A percentile compares a stretch with the other conserved stretches of the same genome.
Conservation (phyloP, 78 protist genomes). For the Dictyostelium firmibasis region DNA sequence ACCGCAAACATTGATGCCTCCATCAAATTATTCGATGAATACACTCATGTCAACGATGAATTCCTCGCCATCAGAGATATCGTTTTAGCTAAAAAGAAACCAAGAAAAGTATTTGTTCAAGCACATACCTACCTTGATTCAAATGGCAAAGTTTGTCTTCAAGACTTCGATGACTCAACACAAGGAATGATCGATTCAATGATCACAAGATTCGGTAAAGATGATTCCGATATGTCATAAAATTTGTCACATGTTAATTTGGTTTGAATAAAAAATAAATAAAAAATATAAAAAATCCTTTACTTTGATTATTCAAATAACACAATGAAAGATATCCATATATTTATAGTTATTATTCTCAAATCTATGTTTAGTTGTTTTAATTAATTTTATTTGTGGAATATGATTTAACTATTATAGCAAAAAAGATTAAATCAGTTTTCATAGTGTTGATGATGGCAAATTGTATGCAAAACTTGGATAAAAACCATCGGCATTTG, state of each 20-base stretch:
- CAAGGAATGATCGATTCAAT: slow-evolving; percentile 58
- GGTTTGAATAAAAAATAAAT: too few species aligned
- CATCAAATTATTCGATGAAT: slow-evolving; percentile 5
- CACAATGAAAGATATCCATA: too few species aligned
- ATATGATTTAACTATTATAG: too few species aligned
- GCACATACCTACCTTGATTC: slow-evolving; percentile 27
- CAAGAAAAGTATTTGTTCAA: slow-evolving; percentile 74
- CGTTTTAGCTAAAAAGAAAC: slow-evolving; percentile 59
- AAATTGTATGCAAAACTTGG: neutral
- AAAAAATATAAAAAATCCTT: too few species aligned
- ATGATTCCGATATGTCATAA: neutral
- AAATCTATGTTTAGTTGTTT: too few species aligned
- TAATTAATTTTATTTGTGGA: too few species aligned
- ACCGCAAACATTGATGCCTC: slow-evolving; percentile 27
- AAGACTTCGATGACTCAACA: neutral
- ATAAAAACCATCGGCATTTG: slow-evolving; percentile 2
- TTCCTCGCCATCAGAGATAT: slow-evolving; percentile 38
- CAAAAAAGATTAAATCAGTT: too few species aligned
- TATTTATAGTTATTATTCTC: too few species aligned
- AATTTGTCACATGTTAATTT: too few species aligned
- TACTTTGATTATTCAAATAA: too few species aligned
- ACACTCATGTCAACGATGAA: neutral
- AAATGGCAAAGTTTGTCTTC: slow-evolving; percentile 17
- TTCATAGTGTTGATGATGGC: neutral
- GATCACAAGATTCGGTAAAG: slow-evolving; percentile 32